Evolutionary conservation across 345 rosid species (phyloP).

Genomic region (Salix suchowensis): DNA sequence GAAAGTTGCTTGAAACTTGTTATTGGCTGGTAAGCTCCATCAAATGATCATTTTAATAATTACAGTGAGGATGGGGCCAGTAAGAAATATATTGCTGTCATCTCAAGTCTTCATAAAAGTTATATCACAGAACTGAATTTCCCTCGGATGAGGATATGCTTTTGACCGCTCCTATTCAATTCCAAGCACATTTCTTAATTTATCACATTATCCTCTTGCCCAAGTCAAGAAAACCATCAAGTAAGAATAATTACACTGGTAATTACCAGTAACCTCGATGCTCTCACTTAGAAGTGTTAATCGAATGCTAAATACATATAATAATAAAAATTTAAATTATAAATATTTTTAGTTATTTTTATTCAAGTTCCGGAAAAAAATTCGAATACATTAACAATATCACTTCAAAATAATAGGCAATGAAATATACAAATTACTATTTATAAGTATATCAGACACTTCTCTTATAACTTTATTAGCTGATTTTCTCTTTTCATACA

Average conservation of each 20-base stretch:
- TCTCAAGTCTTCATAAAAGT: not conserved
- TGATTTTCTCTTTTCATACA: too few species aligned
- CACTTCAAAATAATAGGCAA: too few species aligned
- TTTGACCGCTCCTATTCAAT: not conserved
- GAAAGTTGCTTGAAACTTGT: not conserved
- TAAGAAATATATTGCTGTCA: not conserved
- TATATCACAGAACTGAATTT: too few species aligned
- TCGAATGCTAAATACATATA: too few species aligned
- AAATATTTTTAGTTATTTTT: too few species aligned
- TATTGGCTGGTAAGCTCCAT: not conserved
- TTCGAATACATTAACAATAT: too few species aligned
- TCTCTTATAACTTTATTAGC: too few species aligned
- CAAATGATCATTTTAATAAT: conserved; percentile 8
- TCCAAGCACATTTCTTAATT: not conserved
- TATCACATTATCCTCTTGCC: not conserved
- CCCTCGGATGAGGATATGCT: not conserved
- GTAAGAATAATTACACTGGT: not conserved
- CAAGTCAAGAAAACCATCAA: not conserved
- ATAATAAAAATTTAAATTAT: too few species aligned
- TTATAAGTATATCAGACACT: accelerated
- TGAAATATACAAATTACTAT: accelerated
- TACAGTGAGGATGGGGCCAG: not conserved
- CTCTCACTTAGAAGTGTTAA: not conserved
- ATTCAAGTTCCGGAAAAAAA: too few species aligned
- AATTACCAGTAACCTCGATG: not conserved